phyloP scores from a whole-genome alignment of 2,329 filamentous ascomycete genomes.

The Colletotrichum caudatum region DNA sequence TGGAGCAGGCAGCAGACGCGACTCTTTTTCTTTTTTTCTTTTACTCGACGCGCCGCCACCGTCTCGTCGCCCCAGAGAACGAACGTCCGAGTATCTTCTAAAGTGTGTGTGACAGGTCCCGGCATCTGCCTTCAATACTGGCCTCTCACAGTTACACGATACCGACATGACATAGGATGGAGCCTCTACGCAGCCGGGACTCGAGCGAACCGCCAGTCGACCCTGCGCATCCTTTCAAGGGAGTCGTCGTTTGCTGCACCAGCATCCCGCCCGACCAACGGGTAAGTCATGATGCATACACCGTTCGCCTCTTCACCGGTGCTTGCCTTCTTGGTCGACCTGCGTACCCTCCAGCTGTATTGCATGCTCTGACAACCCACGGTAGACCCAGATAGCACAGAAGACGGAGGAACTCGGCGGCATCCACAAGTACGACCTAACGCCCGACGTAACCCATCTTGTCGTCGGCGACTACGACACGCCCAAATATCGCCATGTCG shows the following conservation, averaged over 20 bases:
- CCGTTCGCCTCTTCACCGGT: neutral
- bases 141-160: neutral
- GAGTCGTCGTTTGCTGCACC: conserved; percentile 88
- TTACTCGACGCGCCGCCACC: conserved; percentile 28
- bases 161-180: conserved; percentile 39
- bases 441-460: conserved; percentile 95
- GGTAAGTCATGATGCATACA: conserved; percentile 62
- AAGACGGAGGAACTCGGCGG: conserved; percentile 87
- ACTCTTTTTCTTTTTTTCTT: conserved; percentile 24
- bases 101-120: neutral
- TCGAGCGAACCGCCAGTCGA: conserved; percentile 57
- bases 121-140: neutral
- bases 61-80: neutral
- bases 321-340: neutral
- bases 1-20: conserved; percentile 40
- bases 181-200: conserved; percentile 30
- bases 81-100: too few species aligned
- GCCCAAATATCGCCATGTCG: conserved; percentile 95
- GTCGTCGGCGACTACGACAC: conserved; percentile 91
- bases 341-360: neutral
- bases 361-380: conserved; percentile 8
- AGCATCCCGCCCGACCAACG: conserved; percentile 83
- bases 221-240: conserved; percentile 73
- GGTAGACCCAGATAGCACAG: conserved; percentile 67
- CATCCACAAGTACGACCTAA: conserved; percentile 88